Evolutionary conservation across 257 asterid genomes (phyloP), one percentile per base, ranked within the genome.

Genomic region (Fraxinus excelsior): DNA sequence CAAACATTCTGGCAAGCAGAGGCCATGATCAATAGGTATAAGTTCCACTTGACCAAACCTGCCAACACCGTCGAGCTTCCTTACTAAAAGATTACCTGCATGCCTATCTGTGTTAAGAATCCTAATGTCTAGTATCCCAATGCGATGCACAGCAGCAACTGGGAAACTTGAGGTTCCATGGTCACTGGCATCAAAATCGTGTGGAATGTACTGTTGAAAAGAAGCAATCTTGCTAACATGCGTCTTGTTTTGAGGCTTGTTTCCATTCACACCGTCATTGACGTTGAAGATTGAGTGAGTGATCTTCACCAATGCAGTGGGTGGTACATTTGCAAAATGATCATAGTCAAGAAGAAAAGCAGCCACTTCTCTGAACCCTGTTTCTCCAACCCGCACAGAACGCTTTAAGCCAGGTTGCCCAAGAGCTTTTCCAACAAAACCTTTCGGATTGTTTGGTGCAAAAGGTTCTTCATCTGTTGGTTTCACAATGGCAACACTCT

Each of bases 391-490:
- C 77, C 99, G 79, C 21, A 95, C 98, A 0, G 97, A 88, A 21
- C 96, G 93, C 74, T 95, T 95, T 5, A 95, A 77, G 70, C 99
- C 99, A 0, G 98, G 99, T 73, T 90, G 97, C 18, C 99, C 99
- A 53, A 95, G 97, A 82, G 94, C 92, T 75, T 93, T 95, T 32
- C 99, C 99, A 34, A 93, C 91, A 84, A 95, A 95, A 38, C 99
- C 99, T 86, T 95, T 95, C 0, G 99, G 99, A 71, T 95, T 95
- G 79, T 95, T 93, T 0, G 99, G 99, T 13, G 99, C 99, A 78
- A 89, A 95, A 2, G 99, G 99, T 42, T 95, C 99, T 80, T 95
- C 99, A 66, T 95, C 99, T 0, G 97, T 95, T 42, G 99, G 99
- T 91, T 95, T 95, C 80, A 95, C 99, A 69, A 95, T 91, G 69